Evolutionary conservation across 2,329 filamentous ascomycete genomes (phyloP).

Genomic region (Colletotrichum abscissum): DNA sequence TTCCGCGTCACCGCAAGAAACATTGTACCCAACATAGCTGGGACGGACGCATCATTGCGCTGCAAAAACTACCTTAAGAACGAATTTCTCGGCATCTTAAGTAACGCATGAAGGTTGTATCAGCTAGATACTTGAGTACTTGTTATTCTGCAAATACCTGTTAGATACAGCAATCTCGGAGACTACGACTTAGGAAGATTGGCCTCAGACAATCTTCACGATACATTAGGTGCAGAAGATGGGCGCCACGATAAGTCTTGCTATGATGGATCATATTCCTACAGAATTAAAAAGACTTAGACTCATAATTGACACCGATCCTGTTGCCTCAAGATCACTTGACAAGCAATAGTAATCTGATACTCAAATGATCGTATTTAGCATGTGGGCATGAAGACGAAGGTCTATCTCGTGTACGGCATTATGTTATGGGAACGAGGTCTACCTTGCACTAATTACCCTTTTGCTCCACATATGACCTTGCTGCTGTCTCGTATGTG

Average conservation of each 20-base stretch:
- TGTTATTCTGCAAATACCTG: no score
- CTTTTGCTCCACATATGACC: background rate
- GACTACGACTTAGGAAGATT: no score
- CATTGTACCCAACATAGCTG: background rate
- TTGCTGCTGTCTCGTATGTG: conserved; percentile 9
- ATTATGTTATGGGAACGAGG: background rate
- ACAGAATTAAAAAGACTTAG: no score
- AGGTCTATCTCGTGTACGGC: background rate
- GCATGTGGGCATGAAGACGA: background rate
- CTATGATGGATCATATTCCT: no score
- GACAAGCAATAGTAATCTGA: background rate
- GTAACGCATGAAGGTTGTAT: no score
- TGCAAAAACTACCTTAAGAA: no score
- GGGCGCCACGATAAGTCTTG: no score
- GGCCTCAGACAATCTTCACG: no score
- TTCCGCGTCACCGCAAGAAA: background rate
- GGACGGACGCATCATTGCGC: background rate
- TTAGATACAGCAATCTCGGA: no score
- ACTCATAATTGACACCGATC: background rate
- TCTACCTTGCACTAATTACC: background rate
- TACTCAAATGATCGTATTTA: background rate
- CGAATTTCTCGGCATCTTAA: no score
- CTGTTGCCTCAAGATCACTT: background rate
- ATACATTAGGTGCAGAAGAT: no score
- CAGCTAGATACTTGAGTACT: no score